phyloP scores from a whole-genome alignment of 2,329 filamentous ascomycete species.

The Trichoderma semiorbis region DNA sequence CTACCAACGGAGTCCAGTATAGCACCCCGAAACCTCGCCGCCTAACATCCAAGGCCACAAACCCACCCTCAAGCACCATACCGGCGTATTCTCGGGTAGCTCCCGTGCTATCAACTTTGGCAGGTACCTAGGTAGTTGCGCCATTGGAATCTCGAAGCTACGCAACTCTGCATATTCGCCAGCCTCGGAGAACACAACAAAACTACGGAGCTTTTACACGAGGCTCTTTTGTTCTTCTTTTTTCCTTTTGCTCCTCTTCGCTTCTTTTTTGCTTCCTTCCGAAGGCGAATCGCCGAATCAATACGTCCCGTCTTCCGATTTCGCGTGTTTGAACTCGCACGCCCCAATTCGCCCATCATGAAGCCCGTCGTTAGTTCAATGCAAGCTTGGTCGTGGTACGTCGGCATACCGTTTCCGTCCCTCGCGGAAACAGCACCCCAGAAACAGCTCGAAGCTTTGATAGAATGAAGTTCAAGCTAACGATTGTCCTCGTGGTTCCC shows the following conservation, averaged over 20 bases:
- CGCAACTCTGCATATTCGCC: background rate
- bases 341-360: conserved; percentile 58
- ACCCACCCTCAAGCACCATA: background rate
- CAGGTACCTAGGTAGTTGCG: background rate
- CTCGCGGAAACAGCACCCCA: background rate
- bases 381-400: conserved; percentile 94
- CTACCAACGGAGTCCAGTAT: background rate
- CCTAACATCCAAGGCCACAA: conserved; percentile 2
- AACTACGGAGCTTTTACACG: background rate
- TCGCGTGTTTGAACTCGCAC: background rate
- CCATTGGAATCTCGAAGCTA: background rate
- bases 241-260: background rate
- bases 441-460: background rate
- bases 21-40: background rate
- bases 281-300: background rate
- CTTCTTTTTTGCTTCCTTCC: background rate
- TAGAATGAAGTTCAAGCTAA: background rate
- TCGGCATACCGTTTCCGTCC: conserved; percentile 7
- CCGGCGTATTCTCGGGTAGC: background rate
- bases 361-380: conserved; percentile 90
- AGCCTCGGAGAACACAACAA: background rate
- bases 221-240: background rate
- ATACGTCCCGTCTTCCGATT: background rate
- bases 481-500: background rate
- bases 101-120: background rate